Evolutionary conservation across 306 rosid species (phyloP).

Genomic region (Sicyos baderoa): DNA sequence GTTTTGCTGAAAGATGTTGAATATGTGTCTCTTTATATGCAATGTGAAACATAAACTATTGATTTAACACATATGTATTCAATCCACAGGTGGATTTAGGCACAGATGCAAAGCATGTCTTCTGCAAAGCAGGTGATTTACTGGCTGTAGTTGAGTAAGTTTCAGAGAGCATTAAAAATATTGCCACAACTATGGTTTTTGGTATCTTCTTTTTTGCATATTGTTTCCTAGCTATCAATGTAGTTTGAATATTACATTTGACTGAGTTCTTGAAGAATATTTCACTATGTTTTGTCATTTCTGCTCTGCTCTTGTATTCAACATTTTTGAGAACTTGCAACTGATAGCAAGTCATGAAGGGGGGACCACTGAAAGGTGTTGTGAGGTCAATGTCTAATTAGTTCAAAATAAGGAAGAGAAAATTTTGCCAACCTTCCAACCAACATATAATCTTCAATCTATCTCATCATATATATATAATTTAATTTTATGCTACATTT

Average conservation of each 20-base stretch:
- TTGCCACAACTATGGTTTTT: background rate
- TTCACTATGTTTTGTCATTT: background rate
- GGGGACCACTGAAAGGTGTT: too few relatives aligned
- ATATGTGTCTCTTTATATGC: background rate
- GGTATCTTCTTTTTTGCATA: background rate
- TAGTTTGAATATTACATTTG: background rate
- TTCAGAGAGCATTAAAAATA: background rate
- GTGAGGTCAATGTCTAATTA: too few relatives aligned
- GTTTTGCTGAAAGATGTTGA: background rate
- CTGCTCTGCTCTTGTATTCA: background rate
- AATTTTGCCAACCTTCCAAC: too few relatives aligned
- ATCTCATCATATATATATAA: too few relatives aligned
- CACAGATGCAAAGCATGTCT: constrained; percentile 60
- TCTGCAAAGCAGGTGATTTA: constrained; percentile 74
- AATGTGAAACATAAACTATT: too few relatives aligned
- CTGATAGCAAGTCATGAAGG: too few relatives aligned
- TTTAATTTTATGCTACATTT: too few relatives aligned
- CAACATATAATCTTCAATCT: too few relatives aligned
- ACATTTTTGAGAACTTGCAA: too few relatives aligned
- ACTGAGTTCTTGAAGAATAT: background rate
- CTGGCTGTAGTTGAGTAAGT: constrained; percentile 70
- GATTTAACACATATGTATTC: background rate
- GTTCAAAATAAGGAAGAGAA: too few relatives aligned
- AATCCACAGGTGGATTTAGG: constrained; percentile 86
- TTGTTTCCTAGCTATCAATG: background rate